Evolutionary conservation across 768 basidiomycete species (phyloP), one percentile per base, ranked within the genome.

Genomic region (Aureoboletus auriporus): DNA sequence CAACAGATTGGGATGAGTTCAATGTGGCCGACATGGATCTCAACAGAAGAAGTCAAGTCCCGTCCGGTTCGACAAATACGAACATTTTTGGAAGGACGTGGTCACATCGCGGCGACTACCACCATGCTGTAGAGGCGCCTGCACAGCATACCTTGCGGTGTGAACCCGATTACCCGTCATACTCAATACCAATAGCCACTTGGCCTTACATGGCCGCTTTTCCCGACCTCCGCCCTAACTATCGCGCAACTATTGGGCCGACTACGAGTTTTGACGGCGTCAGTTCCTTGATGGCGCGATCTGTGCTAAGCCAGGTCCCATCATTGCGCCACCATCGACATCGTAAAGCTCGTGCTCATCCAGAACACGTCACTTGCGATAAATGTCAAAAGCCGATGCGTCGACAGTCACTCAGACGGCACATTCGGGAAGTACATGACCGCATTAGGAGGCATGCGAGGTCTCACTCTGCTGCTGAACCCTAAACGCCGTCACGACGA

Each of bases 101-200:
- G 53, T 33, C 31, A 11, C 49, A 17, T 27, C 27, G 34, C 30
- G 45, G 43, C 12, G 10, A 43, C 16, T 2, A 8, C 26, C 1
- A 1, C 62, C 62, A 63, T 39, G 55, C 63, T 63, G 62, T 65
- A 39, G 35, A 3, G 12, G 33, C 53, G 40, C 49, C 26, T 1
- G 30, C 51, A 55, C 53, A 57, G 57, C 60, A 35, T 8, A 0
- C 10, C 2, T 8, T 6, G 17, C 28, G 3, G 2, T n/a, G 2
- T 6, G 34, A n/a, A 23, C 6, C 17, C 14, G 16, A 12, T 10
- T 3, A 34, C 13, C 1, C 12, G 6, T 9, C 28, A 1, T 9
- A 44, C 30, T 29, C 17, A 9, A 9, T 16, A 1, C 35, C 17
- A 9, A 9, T 16, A 1, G 31, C 33, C 7, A 8, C 35, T 42